Evolutionary conservation across 345 rosid species (phyloP), one percentile per base, ranked within the genome.

Genomic region (Chamaenerion angustifolium): DNA sequence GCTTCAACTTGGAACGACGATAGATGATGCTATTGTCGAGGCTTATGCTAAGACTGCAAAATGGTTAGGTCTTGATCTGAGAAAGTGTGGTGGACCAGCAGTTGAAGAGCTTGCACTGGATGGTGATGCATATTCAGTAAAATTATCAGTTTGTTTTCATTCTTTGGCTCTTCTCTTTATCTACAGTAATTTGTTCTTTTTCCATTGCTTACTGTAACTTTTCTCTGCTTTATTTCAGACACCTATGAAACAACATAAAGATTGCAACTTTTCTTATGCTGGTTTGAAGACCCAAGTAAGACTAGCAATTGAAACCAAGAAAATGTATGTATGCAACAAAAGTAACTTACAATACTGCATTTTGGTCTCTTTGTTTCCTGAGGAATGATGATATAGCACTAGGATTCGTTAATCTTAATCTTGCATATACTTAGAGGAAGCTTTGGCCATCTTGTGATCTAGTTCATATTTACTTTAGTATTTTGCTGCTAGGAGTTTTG

Each of bases 11-110:
- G 98, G 95, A 44, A 90, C 98, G 50, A 64, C 95, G 8, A 68
- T 90, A 66, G 95, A 90, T 65, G 98, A 90, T 76, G 98, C 98
- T 40, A 81, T 90, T 62, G 95, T 95, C 3, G 95, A 90, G 63
- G 92, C 98, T 48, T 90, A 81, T 56, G 98, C 86, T 58, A 90
- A 90, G 66, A 80, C 83, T 44, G 95, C 95, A 40, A 90, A 90
- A 69, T 90, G 94, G 94, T 84, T 90, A 35, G 95, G 95, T 56
- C 89, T 90, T 48, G 95, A 86, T 71, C 45, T 90, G 87, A 80
- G 87, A 16, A 86, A 74, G 64, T 76, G 95, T 67, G 98, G 95
- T 55, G 98, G 97, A 35, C 95, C 92, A 67, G 95, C 95, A 66
- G 61, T 90, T 43, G 95, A 90, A 79, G 77, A 86, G 66, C 87